Base-by-base conservation (phyloP, 257 asterid genomes). In the Anisodus tanguticus region DNA sequence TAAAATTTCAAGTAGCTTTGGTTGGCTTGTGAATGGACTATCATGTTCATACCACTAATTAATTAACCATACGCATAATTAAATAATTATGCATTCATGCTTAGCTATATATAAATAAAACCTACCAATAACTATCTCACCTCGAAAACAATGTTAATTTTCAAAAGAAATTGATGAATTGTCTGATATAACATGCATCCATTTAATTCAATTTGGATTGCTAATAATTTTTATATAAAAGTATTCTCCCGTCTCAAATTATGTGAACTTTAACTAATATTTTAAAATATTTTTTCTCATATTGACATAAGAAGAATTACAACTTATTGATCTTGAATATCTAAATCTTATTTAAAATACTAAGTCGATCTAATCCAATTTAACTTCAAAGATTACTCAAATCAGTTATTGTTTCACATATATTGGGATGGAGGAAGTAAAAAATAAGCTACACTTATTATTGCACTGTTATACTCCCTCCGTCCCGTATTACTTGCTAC, bases 401-500 rank as follows among this genome's bases (percentile, higher is more conserved):
- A 31, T 31, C 1, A 31, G 2, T 31, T 22, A 22, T 31, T 31
- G 2, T 31, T 31, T 31, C 35, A 31, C 35, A 31, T 31, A 31
- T 31, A 31, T 31, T 31, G 45, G 45, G 45, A 6, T 41, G 45
- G 5, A 4, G 7, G 10, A 2, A 6, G 51, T 51, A 86, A 47
- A 9, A 83, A 81, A 64, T 55, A 62, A 64, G 16, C 41, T 39
- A 47, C 8, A 60, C 58, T 76, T 58, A 85, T 87, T 69, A 79
- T 83, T 70, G 82, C 54, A 69, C 69, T 49, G 83, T 82, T 41
- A 53, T 53, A 26, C 2, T 31, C 2, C 35, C 35, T 31, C 35
- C 35, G 35, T 31, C 35, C 1, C 35, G 2, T 31, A 31, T 31
- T 31, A 31, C 35, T 31, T 31, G 35, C 35, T 31, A 31, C 35